Evolutionary conservation across 176 grass and related monocot genomes (phyloP), one percentile per base, ranked within the genome.

Genomic region (Rhipidocladum racemiflorum): DNA sequence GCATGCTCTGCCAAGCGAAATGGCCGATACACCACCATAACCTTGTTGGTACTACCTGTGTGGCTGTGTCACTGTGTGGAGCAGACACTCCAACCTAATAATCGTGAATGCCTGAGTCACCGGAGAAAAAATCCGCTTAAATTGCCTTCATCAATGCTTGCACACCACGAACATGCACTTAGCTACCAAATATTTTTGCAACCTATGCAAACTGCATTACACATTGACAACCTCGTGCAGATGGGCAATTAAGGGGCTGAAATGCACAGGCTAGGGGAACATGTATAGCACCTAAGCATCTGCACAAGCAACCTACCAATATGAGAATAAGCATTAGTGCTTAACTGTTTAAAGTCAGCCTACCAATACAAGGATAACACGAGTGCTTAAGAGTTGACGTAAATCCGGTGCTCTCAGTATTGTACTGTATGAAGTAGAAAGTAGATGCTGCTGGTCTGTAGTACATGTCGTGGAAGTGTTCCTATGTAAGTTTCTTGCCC

Each of bases 351-450:
- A 34, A 34, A 34, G 32, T 40, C 32, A 25, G 25, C 53, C n/a
- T 23, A 16, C 32, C 32, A 24, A 23, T 36, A 2, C 23, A 18
- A 27, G 18, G 10, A 40, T 24, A 29, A 40, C 39, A 40, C 2
- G 7, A 40, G 4, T 36, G 25, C 32, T 46, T 25, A 65, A 35
- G 34, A 30, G 34, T 25, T 25, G n/a, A 42, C 57, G 29, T 73
- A 69, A 55, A 48, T 21, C 14, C 6, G 23, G 17, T 35, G 24
- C 3, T 35, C 57, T 57, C 21, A 10, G 53, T 23, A 24, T 24
- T 9, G 0, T 84, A 85, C 38, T 77, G 67, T 83, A 43, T 29
- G 9, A 78, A 74, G 48, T 78, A 21, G 66, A 27, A 51, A 74
- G 39, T 34, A 39, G 29, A 83, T 61, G 51, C 57, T 45, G 23